A percentile compares a stretch with the other conserved stretches of the same genome.
Evolutionary conservation across 2,329 filamentous ascomycete genomes (phyloP).

Genomic region (Blastomyces parvus): DNA sequence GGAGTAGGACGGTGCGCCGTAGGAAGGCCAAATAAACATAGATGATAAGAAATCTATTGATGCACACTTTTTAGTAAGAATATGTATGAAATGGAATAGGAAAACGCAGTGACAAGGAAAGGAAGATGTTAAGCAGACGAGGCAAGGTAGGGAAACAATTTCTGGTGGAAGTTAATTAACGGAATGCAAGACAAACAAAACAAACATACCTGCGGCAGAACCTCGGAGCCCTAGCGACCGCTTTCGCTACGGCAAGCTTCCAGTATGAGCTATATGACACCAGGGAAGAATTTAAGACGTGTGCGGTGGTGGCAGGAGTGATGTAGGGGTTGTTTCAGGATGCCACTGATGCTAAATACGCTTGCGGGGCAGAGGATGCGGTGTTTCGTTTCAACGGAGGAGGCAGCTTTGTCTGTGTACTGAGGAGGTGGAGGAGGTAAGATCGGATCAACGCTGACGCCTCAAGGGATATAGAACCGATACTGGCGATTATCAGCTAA

Average conservation of each 20-base stretch:
- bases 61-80: not conserved
- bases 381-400: not conserved
- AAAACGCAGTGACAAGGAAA: not conserved
- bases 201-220: constrained; percentile 3
- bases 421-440: not conserved
- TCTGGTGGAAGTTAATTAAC: constrained; percentile 1
- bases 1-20: not conserved
- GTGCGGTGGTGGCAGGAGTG: not conserved
- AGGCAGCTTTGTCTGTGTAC: not conserved
- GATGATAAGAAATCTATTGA: not conserved
- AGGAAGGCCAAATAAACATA: not conserved
- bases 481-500: not conserved
- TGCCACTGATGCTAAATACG: not conserved
- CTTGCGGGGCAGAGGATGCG: not conserved
- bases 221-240: not conserved
- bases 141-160: not conserved
- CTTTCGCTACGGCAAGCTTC: not conserved
- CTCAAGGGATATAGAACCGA: not conserved
- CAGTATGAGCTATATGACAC: not conserved
- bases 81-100: not conserved
- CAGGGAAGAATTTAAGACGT: not conserved
- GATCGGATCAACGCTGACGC: not conserved
- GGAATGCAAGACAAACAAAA: constrained; percentile 1
- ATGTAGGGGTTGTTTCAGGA: not conserved
- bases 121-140: not conserved